Conservation (phyloP, 106 monocot genomes). For the Dendrobium officinale region DNA sequence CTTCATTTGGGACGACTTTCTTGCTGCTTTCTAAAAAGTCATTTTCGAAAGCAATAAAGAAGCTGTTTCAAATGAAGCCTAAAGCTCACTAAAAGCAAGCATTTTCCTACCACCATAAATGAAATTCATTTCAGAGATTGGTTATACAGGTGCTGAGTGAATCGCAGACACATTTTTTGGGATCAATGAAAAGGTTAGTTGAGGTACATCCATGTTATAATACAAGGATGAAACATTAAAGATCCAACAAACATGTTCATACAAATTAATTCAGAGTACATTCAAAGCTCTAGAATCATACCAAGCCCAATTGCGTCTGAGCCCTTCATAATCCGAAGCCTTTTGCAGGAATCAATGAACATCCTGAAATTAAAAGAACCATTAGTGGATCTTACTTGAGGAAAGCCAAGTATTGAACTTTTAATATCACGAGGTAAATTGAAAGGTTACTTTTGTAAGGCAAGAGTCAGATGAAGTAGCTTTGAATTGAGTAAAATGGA, state of each 20-base stretch:
- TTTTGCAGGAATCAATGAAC: constrained; percentile 60
- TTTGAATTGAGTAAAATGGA: not conserved
- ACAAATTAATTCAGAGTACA: not conserved
- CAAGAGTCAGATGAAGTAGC: not conserved
- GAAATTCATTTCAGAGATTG: not conserved
- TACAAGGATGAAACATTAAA: not conserved
- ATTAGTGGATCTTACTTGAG: not conserved
- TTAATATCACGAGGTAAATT: not conserved
- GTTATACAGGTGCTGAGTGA: not conserved
- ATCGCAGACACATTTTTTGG: too few relatives aligned
- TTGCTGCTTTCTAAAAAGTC: too few relatives aligned
- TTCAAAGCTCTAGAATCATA: constrained; percentile 12
- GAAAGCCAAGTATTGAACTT: not conserved
- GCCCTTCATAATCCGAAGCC: constrained; percentile 75
- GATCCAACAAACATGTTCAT: not conserved
- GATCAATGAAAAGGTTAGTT: too few relatives aligned
- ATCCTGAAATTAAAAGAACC: constrained; percentile 24
- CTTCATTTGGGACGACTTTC: too few relatives aligned
- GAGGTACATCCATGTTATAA: too few relatives aligned
- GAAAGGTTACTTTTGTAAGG: not conserved
- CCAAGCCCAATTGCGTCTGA: constrained; percentile 79
- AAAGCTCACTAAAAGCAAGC: not conserved
- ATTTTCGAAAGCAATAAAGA: too few relatives aligned
- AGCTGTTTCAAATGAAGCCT: too few relatives aligned
- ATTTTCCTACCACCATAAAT: not conserved